Evolutionary conservation across 2,329 filamentous ascomycete species (phyloP), one percentile per base, ranked within the genome.

Genomic region (Rhynchosporium graminicola): DNA sequence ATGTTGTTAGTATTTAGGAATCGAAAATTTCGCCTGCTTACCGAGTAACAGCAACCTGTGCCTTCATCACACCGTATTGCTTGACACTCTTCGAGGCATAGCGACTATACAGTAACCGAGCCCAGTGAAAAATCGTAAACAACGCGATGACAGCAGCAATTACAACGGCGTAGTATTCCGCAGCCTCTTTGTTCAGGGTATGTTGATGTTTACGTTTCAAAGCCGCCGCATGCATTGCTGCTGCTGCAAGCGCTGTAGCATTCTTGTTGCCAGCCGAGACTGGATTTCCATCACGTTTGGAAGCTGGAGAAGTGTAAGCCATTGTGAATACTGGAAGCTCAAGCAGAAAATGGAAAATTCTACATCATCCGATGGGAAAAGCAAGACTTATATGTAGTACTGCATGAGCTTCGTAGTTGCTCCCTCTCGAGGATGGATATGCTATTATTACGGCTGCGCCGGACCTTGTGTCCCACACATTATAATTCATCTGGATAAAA

Each of bases 121-220:
- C 64, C 67, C 68, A 70, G 48, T 69, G 64, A 26, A 68, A 66
- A 2, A 68, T 47, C 15, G 66, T 55, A 29, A 70, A 69, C 3
- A 72, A 43, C 3, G 63, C 42, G 12, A 70, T 67, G 10, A 72
- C 55, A 2, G 63, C 68, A 10, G 52, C 33, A 48, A 70, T 65
- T 8, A 60, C 67, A 52, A 63, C 60, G 28, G 66, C 66, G 60
- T 65, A 72, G 31, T 67, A 65, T 43, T 69, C 65, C 10, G 63
- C 43, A 29, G 65, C 52, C 7, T 66, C 56, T 26, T 65, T 59
- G 46, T 66, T 65, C 8, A 42, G 12, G 3, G 59, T 13, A 56
- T 36, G 31, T 40, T 56, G 54, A 45, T 54, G 59, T 12, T n/a
- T 58, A 42, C 57, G 57, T 63, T 57, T 43, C 15, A 57, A 36